phyloP scores from a whole-genome alignment of 2,329 filamentous ascomycete species.

The Exophiala dermatitidis region DNA sequence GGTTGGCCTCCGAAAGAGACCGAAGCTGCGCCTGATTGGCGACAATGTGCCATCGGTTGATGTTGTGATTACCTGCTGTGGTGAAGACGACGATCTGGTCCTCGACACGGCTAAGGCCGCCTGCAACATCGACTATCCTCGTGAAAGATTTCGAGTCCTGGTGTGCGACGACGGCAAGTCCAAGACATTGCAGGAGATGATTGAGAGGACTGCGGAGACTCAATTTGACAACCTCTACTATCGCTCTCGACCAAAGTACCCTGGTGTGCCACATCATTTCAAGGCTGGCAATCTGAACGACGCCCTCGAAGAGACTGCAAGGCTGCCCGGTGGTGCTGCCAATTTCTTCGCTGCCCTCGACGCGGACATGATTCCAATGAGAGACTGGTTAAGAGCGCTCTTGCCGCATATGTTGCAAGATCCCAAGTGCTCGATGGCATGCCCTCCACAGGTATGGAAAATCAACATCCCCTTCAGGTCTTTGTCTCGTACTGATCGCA shows the following conservation, averaged over 20 bases:
- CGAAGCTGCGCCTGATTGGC: constrained; percentile 19
- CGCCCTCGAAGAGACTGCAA: constrained; percentile 18
- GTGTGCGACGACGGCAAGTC: constrained; percentile 45
- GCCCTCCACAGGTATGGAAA: constrained; percentile 25
- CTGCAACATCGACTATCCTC: constrained; percentile 48
- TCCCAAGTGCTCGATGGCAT: constrained; percentile 23
- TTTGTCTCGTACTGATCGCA: background rate
- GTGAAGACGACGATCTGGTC: constrained; percentile 49
- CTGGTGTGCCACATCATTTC: constrained; percentile 22
- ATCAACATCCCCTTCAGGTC: background rate
- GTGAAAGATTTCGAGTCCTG: constrained; percentile 47
- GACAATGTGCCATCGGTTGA: constrained; percentile 50
- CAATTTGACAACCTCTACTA: constrained; percentile 37
- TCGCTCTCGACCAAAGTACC: constrained; percentile 32
- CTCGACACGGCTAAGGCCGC: constrained; percentile 49
- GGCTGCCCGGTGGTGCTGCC: constrained; percentile 19
- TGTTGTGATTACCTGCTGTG: constrained; percentile 50
- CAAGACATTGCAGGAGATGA: constrained; percentile 34
- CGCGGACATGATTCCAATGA: constrained; percentile 31
- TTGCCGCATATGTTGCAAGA: constrained; percentile 26
- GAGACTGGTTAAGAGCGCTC: constrained; percentile 27
- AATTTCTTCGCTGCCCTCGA: constrained; percentile 29
- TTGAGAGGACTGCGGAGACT: constrained; percentile 32
- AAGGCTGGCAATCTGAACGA: constrained; percentile 28
- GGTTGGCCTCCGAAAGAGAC: constrained; percentile 10